These are phyloP conservation scores for Neofusicoccum parvum DNA, from an alignment of 2,329 filamentous ascomycete genomes.

Conservation along the genomic window DNA sequence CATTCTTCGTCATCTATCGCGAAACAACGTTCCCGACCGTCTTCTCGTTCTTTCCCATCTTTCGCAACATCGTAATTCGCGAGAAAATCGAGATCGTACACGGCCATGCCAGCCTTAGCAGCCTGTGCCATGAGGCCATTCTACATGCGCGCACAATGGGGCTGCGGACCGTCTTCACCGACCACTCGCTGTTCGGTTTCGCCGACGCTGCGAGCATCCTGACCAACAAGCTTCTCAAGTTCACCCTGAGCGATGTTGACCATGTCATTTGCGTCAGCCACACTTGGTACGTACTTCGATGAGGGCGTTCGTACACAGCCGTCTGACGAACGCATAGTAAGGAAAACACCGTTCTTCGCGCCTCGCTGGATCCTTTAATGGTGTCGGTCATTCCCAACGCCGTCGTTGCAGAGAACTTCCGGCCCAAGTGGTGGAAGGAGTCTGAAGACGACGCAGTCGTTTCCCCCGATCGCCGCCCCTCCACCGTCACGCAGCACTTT, in stretches of 20 bases:
- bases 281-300: constrained; percentile 69
- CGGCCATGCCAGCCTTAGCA: constrained; percentile 93
- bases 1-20: constrained; percentile 94
- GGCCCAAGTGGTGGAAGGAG: constrained; percentile 60
- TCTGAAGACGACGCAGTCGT: constrained; percentile 25
- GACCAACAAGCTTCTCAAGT: constrained; percentile 96
- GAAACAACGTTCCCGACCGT: constrained; percentile 93
- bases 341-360: constrained; percentile 93
- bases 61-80: constrained; percentile 91
- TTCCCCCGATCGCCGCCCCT: constrained; percentile 23
- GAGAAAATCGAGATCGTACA: constrained; percentile 97
- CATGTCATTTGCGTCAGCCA: constrained; percentile 98
- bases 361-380: constrained; percentile 92
- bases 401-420: constrained; percentile 94
- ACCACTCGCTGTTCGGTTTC: constrained; percentile 96
- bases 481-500: constrained; percentile 63
- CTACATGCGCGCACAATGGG: constrained; percentile 96
- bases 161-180: constrained; percentile 91
- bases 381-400: constrained; percentile 98
- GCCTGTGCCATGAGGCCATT: constrained; percentile 91
- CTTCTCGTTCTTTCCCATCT: constrained; percentile 98
- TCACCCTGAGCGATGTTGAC: constrained; percentile 92
- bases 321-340: constrained; percentile 62
- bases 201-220: constrained; percentile 94
- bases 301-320: neutral